phyloP scores from a whole-genome alignment of 2,329 filamentous ascomycete species.

The Beauveria caledonica region DNA sequence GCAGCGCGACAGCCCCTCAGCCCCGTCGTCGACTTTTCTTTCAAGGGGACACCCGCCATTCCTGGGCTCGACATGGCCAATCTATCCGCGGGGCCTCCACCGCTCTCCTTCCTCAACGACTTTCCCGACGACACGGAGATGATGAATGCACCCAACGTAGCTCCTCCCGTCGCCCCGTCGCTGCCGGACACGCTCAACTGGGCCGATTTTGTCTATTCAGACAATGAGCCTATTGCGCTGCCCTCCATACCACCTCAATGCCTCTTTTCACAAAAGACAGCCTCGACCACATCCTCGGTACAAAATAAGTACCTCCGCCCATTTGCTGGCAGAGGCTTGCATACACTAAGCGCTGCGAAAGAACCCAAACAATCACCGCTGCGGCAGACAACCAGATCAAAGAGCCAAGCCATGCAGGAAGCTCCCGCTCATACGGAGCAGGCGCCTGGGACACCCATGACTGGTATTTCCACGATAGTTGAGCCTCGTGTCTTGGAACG shows the following conservation, averaged over 20 bases:
- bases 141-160: conserved; percentile 15
- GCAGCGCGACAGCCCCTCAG: conserved; percentile 42
- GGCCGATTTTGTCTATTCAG: conserved; percentile 35
- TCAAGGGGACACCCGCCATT: conserved; percentile 29
- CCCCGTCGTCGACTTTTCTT: conserved; percentile 41
- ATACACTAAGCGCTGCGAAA: conserved; percentile 37
- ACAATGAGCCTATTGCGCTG: conserved; percentile 21
- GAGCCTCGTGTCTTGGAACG: conserved; percentile 19
- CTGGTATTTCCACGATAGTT: conserved; percentile 20
- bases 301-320: conserved; percentile 44
- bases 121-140: conserved; percentile 20
- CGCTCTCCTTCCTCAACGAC: conserved; percentile 28
- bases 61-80: conserved; percentile 34
- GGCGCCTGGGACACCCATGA: conserved; percentile 15
- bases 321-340: conserved; percentile 47
- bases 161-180: conserved; percentile 29
- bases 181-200: conserved; percentile 51
- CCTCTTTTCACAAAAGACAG: conserved; percentile 42
- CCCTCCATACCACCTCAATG: conserved; percentile 44
- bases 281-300: conserved; percentile 44
- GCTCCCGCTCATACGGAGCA: conserved; percentile 2
- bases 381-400: neutral
- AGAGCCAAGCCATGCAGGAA: conserved; percentile 4
- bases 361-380: conserved; percentile 16
- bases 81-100: conserved; percentile 20